Evolutionary conservation across 495 filamentous ascomycete species (phyloP), one percentile per base, ranked within the genome.

Genomic region (Trichoderma asperelloides): DNA sequence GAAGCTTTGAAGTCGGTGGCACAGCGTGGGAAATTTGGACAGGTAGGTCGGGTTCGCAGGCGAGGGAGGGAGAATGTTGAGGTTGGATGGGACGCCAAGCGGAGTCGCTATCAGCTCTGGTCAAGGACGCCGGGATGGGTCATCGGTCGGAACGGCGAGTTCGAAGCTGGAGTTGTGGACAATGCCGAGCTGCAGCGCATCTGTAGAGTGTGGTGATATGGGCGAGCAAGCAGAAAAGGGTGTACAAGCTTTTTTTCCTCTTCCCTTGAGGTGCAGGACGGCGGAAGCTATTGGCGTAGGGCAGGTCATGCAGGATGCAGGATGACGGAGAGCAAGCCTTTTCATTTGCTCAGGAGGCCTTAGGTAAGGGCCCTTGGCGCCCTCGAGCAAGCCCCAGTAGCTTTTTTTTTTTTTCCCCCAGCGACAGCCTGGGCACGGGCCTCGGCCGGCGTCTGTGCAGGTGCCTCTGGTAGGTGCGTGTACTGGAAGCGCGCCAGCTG

Each of bases 321-420:
- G 25, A 60, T 60, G 55, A 60, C 55, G 55, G 55, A 60, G 23
- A 30, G 55, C 16, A 18, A 9, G 55, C 55, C 13, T 28, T 25
- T 30, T 47, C 55, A 60, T 60, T 60, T 60, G 55, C 55, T 60
- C 55, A 60, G 55, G 55, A 60, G 55, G 55, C 55, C 55, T 60
- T 60, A 60, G 55, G 55, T 60, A 60, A 60, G 55, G 55, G 18
- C 13, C 43, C n/a, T 47, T 27, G 18, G 47, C 21, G 55, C 55
- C 27, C 25, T 60, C 7, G 25, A 60, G 12, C 28, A 30, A 15
- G 23, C n/a, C 23, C 11, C 27, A 13, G 55, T 25, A 37, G 33
- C 33, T 37, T 37, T 37, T 37, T 0, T 6, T 47, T 8, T 37
- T 37, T 37, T 37, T 0, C 13, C 16, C 9, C n/a, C n/a, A n/a